Conservation (phyloP, 192 early-diverging fungal genomes). For the Backusella sp. region DNA sequence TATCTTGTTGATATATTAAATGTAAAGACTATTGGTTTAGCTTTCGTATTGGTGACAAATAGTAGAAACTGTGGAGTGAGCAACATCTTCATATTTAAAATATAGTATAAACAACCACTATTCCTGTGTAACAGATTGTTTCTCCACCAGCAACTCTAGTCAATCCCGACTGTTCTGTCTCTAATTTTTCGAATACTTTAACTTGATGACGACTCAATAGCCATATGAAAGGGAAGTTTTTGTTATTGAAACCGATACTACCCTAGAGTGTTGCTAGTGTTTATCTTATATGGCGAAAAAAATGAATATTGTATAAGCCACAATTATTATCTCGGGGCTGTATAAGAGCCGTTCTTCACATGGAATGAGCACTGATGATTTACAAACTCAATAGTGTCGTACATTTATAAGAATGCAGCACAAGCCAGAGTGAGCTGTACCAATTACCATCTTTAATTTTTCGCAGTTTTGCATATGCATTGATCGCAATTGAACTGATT, state of each 20-base stretch:
- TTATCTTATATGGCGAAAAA: slow-evolving; percentile 8
- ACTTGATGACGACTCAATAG: background rate
- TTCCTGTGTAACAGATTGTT: background rate
- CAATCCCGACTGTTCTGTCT: background rate
- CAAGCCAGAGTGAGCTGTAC: background rate
- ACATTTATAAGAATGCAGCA: background rate
- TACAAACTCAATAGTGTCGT: background rate
- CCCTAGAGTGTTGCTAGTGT: background rate
- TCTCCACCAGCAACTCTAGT: background rate
- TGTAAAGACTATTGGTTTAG: background rate
- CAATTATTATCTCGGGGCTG: too few species aligned
- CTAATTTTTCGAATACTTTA: background rate
- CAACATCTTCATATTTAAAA: background rate
- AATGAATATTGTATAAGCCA: background rate
- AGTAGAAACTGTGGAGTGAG: background rate
- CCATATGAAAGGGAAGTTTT: background rate
- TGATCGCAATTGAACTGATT: background rate
- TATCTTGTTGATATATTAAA: background rate
- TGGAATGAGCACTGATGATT: background rate
- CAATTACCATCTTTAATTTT: background rate
- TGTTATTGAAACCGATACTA: background rate
- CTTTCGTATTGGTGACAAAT: background rate
- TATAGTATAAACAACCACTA: background rate
- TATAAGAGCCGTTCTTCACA: background rate
- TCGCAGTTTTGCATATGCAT: background rate